Conservation (phyloP, 148 eudicot species). For the Simmondsia chinensis region DNA sequence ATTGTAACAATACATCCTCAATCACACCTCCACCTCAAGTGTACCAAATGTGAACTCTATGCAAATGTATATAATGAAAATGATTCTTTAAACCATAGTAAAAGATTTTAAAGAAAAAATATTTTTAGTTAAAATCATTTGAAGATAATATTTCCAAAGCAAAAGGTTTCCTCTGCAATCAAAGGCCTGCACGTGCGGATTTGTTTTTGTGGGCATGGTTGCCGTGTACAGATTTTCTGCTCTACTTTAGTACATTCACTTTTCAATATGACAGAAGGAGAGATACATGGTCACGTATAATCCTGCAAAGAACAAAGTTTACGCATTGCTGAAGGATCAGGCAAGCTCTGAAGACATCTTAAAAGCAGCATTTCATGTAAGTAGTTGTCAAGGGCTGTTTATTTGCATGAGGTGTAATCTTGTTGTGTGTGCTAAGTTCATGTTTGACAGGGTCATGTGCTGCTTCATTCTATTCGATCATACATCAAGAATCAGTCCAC, state of each 20-base stretch:
- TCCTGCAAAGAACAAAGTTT: slow-evolving; percentile 73
- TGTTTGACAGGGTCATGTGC: slow-evolving; percentile 76
- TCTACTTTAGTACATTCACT: not conserved
- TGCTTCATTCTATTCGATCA: slow-evolving; percentile 59
- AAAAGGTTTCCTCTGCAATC: no score
- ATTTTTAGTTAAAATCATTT: no score
- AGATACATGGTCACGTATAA: slow-evolving; percentile 75
- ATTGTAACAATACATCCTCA: no score
- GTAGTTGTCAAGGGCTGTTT: slow-evolving; percentile 7
- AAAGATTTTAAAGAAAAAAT: no score
- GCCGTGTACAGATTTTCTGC: not conserved
- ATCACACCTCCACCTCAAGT: no score
- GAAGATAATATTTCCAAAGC: no score
- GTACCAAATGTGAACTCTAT: no score
- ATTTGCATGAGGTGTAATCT: slow-evolving; percentile 1
- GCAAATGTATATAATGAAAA: no score
- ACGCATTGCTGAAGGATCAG: slow-evolving; percentile 89
- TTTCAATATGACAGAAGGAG: slow-evolving; percentile 46
- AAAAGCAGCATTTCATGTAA: slow-evolving; percentile 96
- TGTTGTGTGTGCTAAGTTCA: slow-evolving; percentile 5
- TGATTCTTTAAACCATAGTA: no score
- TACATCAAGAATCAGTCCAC: slow-evolving; percentile 30
- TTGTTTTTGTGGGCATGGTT: no score
- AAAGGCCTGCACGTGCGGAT: no score
- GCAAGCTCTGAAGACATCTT: slow-evolving; percentile 90